These are phyloP conservation scores for Yarrowia sp. DNA, from an alignment of 805 yeast species.

Conservation along the genomic window DNA sequence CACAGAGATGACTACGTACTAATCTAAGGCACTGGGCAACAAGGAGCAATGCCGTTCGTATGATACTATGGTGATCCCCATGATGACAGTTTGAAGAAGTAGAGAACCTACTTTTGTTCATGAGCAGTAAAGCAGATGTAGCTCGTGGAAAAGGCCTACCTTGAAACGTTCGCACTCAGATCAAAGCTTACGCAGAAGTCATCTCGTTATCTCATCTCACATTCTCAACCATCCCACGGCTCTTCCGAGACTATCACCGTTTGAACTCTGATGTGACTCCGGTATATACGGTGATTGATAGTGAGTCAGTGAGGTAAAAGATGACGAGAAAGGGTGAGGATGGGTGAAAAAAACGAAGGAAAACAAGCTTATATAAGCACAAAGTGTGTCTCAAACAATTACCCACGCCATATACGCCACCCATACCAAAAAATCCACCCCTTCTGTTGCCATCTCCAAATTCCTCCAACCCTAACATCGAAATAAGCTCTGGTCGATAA, in stretches of 20 bases:
- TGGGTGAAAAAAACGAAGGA: not conserved
- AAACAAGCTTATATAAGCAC: not conserved
- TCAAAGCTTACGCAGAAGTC: too few relatives aligned
- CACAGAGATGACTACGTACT: not conserved
- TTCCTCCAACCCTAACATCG: slow-evolving; percentile 5
- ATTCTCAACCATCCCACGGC: slow-evolving; percentile 9
- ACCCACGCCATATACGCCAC: too few relatives aligned
- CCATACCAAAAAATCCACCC: too few relatives aligned
- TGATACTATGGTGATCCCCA: not conserved
- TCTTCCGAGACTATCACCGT: slow-evolving; percentile 12
- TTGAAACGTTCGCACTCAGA: too few relatives aligned
- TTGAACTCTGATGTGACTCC: slow-evolving; percentile 10
- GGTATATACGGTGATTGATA: not conserved
- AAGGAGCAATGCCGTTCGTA: not conserved
- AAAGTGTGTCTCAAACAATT: too few relatives aligned
- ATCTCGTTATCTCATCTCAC: too few relatives aligned
- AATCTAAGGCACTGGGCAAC: not conserved
- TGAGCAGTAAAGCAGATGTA: too few relatives aligned
- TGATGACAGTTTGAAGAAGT: too few relatives aligned
- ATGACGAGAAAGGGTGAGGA: not conserved
- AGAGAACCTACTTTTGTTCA: too few relatives aligned
- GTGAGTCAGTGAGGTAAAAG: slow-evolving; percentile 15
- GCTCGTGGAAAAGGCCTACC: too few relatives aligned
- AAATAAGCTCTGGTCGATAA: slow-evolving; percentile 20
- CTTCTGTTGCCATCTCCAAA: too few relatives aligned